Evolutionary conservation across 805 yeast genomes (phyloP).

Genomic region (Limtongia smithiae): DNA sequence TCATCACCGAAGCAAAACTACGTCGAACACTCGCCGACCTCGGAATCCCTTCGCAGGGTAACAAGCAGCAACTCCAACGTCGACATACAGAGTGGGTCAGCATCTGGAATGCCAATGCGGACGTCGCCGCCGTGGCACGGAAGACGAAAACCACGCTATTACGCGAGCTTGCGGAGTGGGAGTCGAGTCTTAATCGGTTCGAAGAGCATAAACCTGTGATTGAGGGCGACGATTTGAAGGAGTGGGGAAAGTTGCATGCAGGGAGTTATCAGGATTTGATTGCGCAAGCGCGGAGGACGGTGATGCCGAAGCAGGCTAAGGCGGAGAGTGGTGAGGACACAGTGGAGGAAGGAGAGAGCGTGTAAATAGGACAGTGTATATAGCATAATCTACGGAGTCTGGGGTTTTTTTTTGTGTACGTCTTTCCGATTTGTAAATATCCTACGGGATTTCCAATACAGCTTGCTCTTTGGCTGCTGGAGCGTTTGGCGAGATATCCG

Average conservation of each 20-base stretch:
- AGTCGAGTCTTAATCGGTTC: conserved; percentile 39
- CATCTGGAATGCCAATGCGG: conserved; percentile 77
- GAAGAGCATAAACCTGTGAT: conserved; percentile 22
- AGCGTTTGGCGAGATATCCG: background rate
- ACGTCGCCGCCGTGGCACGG: conserved; percentile 54
- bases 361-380: too few relatives aligned
- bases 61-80: conserved; percentile 58
- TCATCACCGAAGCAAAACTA: conserved; percentile 56
- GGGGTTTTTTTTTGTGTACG: too few relatives aligned
- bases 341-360: too few relatives aligned
- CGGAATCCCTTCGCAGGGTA: conserved; percentile 60
- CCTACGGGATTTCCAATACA: too few relatives aligned
- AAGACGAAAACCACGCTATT: conserved; percentile 53
- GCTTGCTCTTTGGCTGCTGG: too few relatives aligned
- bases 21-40: conserved; percentile 55
- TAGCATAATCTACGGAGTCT: too few relatives aligned
- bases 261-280: conserved; percentile 31
- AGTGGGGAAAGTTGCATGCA: conserved; percentile 30
- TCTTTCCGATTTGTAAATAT: too few relatives aligned
- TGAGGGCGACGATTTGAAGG: conserved; percentile 28
- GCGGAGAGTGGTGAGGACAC: too few relatives aligned
- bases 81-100: conserved; percentile 75
- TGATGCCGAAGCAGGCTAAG: conserved; percentile 1
- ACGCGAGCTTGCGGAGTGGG: conserved; percentile 65
- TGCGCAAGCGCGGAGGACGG: conserved; percentile 26